Evolutionary conservation across 257 asterid species (phyloP).

Genomic region (Solanum medicagineum): DNA sequence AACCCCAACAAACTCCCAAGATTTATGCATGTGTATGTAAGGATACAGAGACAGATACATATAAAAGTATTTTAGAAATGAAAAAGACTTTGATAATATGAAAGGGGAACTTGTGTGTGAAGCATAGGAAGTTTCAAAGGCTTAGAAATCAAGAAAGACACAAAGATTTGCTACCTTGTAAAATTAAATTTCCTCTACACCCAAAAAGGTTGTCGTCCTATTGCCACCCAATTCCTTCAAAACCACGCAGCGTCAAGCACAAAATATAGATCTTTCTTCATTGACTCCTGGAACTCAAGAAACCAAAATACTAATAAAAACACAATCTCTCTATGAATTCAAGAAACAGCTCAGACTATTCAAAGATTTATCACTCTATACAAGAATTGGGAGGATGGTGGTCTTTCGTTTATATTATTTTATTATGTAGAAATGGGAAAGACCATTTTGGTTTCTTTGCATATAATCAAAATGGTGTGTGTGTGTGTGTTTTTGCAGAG

Average conservation of each 20-base stretch:
- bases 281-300: conserved; percentile 9
- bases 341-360: neutral
- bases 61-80: neutral
- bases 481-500: no score
- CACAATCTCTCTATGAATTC: neutral
- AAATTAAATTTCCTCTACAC: neutral
- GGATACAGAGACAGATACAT: neutral
- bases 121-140: conserved; percentile 30
- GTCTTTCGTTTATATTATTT: neutral
- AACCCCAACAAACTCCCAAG: neutral
- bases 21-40: neutral
- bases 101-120: conserved; percentile 27
- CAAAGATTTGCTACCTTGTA: conserved; percentile 10
- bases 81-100: neutral
- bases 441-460: conserved; percentile 5
- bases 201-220: conserved; percentile 19
- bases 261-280: conserved; percentile 60
- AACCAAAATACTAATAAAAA: neutral
- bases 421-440: neutral
- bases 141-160: conserved; percentile 25
- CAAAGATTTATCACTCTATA: neutral
- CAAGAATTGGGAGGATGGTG: neutral
- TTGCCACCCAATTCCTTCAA: conserved; percentile 24
- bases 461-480: neutral
- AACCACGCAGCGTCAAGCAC: conserved; percentile 64